Conservation (phyloP, 345 rosid species). For the Rhodamnia rubescens region DNA sequence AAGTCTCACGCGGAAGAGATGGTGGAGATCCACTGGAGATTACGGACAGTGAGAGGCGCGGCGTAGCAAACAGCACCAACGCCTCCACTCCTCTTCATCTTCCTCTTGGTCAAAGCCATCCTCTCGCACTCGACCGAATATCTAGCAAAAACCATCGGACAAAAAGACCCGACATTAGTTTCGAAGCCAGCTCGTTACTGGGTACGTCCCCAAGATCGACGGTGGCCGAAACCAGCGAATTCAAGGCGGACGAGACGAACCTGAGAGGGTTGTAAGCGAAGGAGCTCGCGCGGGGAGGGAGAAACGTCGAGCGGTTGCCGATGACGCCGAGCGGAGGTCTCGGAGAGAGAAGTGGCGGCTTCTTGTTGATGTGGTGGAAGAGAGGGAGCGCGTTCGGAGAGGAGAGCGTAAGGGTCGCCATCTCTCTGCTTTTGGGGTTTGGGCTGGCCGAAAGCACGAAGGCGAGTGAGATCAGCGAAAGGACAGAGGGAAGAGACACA, state of each 20-base stretch:
- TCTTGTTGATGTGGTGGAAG: not conserved
- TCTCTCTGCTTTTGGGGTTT: not conserved
- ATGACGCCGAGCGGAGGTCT: slow-evolving; percentile 2
- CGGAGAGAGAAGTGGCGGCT: slow-evolving; percentile 2
- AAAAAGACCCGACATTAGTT: not conserved
- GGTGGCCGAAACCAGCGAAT: not conserved
- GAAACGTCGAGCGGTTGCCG: slow-evolving; percentile 1
- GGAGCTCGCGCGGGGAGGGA: slow-evolving; percentile 14
- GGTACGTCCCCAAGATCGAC: not conserved
- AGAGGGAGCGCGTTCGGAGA: slow-evolving; percentile 21
- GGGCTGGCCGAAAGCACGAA: not conserved
- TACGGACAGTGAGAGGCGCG: slow-evolving; percentile 31
- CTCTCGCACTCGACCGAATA: slow-evolving; percentile 16
- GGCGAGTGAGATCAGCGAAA: fast-evolving
- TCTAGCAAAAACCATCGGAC: slow-evolving; percentile 8
- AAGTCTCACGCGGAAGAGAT: slow-evolving; percentile 49
- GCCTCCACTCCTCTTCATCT: slow-evolving; percentile 27
- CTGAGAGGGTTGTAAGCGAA: slow-evolving; percentile 48
- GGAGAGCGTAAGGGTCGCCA: slow-evolving; percentile 4
- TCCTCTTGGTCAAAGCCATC: slow-evolving; percentile 15
- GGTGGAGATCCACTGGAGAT: slow-evolving; percentile 68
- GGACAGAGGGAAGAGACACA: not conserved
- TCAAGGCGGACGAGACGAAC: slow-evolving; percentile 1
- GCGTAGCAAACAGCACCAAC: slow-evolving; percentile 52
- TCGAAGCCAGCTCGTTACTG: not conserved